A percentile compares a stretch with the other conserved stretches of the same genome.
Conservation (phyloP, 2,329 filamentous ascomycete species). For the Aspergillus carbonarius region DNA sequence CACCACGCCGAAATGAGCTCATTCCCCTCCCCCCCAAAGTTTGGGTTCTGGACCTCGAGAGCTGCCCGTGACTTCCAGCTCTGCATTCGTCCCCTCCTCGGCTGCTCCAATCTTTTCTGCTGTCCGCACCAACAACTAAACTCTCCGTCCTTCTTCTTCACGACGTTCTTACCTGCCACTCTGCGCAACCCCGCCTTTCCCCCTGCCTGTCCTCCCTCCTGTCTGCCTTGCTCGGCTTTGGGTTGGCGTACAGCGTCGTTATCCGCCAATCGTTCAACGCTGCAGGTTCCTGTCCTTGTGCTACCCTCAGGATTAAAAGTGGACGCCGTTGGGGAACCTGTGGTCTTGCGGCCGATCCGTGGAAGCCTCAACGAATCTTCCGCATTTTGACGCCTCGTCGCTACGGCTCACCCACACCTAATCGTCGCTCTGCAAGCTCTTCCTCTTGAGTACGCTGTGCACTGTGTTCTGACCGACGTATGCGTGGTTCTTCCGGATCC, state of each 20-base stretch:
- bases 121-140: background rate
- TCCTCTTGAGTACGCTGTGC: conserved; percentile 3
- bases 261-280: background rate
- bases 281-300: conserved; percentile 10
- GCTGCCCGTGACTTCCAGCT: conserved; percentile 13
- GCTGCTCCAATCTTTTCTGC: conserved; percentile 1
- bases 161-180: background rate
- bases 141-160: background rate
- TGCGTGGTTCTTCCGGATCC: background rate
- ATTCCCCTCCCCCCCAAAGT: conserved; percentile 1
- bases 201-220: background rate
- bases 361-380: conserved; percentile 34
- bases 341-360: conserved; percentile 28
- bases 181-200: conserved; percentile 8
- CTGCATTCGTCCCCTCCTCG: conserved; percentile 2
- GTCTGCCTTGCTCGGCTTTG: background rate
- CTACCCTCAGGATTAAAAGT: conserved; percentile 8
- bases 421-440: conserved; percentile 12
- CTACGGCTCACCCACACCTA: conserved; percentile 27
- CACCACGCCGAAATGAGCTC: conserved; percentile 11
- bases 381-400: conserved; percentile 33
- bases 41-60: conserved; percentile 5
- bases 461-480: conserved; percentile 1
- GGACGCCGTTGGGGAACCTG: conserved; percentile 21
- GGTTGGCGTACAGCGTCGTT: conserved; percentile 3